Evolutionary conservation across 192 early-diverging fungal species (phyloP).

Genomic region (Rhizophagus sp.): DNA sequence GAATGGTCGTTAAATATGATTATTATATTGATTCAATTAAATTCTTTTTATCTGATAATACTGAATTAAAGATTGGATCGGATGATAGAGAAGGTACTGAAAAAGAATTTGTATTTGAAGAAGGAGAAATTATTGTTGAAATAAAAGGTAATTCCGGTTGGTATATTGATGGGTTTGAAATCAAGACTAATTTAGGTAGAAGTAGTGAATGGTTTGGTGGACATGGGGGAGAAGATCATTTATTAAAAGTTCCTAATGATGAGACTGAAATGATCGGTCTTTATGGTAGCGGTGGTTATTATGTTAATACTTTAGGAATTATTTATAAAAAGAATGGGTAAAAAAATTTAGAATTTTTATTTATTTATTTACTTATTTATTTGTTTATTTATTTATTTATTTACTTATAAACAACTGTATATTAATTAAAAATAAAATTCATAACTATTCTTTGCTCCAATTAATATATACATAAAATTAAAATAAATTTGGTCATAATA

Average conservation of each 20-base stretch:
- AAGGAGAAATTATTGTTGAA: constrained; percentile 50
- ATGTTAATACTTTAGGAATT: constrained; percentile 59
- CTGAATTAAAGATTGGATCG: constrained; percentile 42
- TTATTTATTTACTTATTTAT: too few species aligned
- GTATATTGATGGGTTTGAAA: constrained; percentile 66
- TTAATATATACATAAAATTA: too few species aligned
- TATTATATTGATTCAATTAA: constrained; percentile 54
- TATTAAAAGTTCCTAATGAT: constrained; percentile 45
- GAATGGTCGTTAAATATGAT: constrained; percentile 44
- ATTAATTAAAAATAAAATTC: too few species aligned
- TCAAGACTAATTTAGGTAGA: constrained; percentile 50
- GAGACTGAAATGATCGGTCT: constrained; percentile 56
- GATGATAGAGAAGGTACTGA: constrained; percentile 35
- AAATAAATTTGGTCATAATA: too few species aligned
- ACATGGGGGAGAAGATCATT: constrained; percentile 39
- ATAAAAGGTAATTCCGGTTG: constrained; percentile 51
- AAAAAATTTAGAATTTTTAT: too few species aligned
- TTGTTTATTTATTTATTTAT: too few species aligned
- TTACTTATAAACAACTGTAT: too few species aligned
- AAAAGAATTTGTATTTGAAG: constrained; percentile 37
- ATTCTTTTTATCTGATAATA: constrained; percentile 49
- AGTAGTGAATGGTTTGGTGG: constrained; percentile 58
- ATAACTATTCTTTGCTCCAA: too few species aligned
- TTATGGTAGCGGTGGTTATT: constrained; percentile 49
- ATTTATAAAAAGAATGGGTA: constrained; percentile 35